Percentiles rank a stretch among this genome's conserved stretches.
Conservation (phyloP, 2,329 filamentous ascomycete species). For the Passalora sequoiae region DNA sequence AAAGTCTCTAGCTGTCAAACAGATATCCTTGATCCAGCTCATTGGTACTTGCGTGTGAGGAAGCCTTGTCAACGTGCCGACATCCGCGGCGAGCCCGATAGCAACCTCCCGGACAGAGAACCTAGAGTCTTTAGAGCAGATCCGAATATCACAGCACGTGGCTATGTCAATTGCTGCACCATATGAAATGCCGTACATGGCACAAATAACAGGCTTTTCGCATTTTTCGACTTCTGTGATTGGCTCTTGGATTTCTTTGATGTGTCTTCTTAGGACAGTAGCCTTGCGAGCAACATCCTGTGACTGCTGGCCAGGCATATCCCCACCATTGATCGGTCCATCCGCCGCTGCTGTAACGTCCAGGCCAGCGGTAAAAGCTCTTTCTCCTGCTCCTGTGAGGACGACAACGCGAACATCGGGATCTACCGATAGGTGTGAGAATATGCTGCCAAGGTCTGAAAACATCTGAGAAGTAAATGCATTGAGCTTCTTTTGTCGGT, state of each 20-base stretch:
- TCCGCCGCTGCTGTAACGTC: conserved; percentile 44
- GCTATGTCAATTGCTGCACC: conserved; percentile 71
- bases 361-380: conserved; percentile 72
- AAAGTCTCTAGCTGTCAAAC: conserved; percentile 66
- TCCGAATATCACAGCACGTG: conserved; percentile 64
- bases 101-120: conserved; percentile 77
- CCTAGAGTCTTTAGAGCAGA: conserved; percentile 52
- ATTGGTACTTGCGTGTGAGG: conserved; percentile 66
- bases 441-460: conserved; percentile 69
- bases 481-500: conserved; percentile 80
- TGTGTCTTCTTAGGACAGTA: conserved; percentile 55
- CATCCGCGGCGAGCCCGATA: conserved; percentile 73
- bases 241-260: conserved; percentile 74
- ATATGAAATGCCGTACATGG: conserved; percentile 71
- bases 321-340: conserved; percentile 11
- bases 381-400: conserved; percentile 73
- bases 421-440: conserved; percentile 66
- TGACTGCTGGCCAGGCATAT: not conserved
- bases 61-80: conserved; percentile 71
- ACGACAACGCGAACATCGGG: conserved; percentile 69
- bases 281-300: conserved; percentile 31
- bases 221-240: conserved; percentile 75
- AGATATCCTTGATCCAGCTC: conserved; percentile 76
- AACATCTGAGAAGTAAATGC: conserved; percentile 75
- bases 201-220: conserved; percentile 82